These are phyloP conservation scores for Malus sylvestris DNA, from an alignment of 306 rosid genomes.

Conservation along the genomic window DNA sequence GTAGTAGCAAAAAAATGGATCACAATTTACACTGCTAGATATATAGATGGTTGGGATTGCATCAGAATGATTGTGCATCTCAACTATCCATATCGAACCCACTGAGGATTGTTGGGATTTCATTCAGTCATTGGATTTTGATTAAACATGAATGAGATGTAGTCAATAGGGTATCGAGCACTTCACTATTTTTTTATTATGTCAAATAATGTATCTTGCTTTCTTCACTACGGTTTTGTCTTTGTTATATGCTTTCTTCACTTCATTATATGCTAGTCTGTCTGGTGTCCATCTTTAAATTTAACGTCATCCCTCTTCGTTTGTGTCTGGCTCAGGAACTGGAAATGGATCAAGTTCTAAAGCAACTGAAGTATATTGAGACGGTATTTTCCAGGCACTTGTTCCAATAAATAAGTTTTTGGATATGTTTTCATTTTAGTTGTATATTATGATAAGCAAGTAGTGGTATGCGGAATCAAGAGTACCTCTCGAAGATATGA, in stretches of 20 bases:
- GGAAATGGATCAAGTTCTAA: conserved; percentile 63
- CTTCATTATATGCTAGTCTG: background rate
- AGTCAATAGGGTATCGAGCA: background rate
- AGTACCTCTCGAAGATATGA: background rate
- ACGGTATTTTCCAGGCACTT: conserved; percentile 39
- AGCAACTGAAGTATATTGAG: conserved; percentile 77
- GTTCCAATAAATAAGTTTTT: background rate
- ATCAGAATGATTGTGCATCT: background rate
- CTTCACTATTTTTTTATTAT: background rate
- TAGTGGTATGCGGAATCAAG: background rate
- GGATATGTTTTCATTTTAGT: background rate
- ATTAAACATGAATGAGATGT: background rate
- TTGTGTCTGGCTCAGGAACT: conserved; percentile 53
- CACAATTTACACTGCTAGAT: background rate
- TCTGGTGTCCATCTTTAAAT: background rate
- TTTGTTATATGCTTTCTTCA: background rate
- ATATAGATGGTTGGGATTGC: background rate
- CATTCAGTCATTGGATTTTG: background rate
- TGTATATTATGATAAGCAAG: background rate
- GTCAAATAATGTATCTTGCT: background rate
- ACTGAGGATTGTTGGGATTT: background rate
- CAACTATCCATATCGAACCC: background rate
- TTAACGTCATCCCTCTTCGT: background rate
- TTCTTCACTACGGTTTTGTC: background rate
- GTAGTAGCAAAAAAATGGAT: background rate